Conservation (phyloP, 2,329 filamentous ascomycete genomes). For the Verticillium zaregamsianum region DNA sequence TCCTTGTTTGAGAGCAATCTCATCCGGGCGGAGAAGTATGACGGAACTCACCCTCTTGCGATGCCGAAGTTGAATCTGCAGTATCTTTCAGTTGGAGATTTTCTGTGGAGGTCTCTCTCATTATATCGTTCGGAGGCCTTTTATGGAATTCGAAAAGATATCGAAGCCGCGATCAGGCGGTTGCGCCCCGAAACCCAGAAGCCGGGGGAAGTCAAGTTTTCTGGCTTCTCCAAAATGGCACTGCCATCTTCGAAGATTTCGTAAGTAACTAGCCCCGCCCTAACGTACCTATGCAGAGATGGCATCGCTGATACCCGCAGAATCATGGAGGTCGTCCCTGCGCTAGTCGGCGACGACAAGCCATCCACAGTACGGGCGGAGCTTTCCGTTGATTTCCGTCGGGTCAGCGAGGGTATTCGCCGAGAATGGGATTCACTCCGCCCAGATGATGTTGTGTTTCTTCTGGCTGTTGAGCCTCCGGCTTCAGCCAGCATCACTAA, state of each 20-base stretch:
- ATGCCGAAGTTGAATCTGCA: conserved; percentile 94
- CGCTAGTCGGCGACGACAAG: conserved; percentile 75
- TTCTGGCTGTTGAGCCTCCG: conserved; percentile 69
- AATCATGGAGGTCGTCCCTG: conserved; percentile 79
- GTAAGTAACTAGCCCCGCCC: conserved; percentile 19
- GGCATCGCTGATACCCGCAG: conserved; percentile 23
- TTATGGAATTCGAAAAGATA: conserved; percentile 87
- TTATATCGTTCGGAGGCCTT: conserved; percentile 89
- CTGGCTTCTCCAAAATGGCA: conserved; percentile 88
- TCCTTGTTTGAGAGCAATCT: conserved; percentile 75
- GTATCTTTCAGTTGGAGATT: conserved; percentile 91
- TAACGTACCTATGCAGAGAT: too few relatives aligned
- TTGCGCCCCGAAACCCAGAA: conserved; percentile 65
- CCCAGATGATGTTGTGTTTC: conserved; percentile 84
- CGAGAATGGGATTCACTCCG: conserved; percentile 87
- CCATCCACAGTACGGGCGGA: conserved; percentile 86
- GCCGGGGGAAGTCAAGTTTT: conserved; percentile 67
- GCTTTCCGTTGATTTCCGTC: conserved; percentile 76
- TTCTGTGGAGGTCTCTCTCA: conserved; percentile 90
- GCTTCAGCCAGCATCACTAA: conserved; percentile 49
- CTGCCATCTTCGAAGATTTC: conserved; percentile 80
- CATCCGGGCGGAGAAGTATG: conserved; percentile 78
- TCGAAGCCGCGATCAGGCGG: conserved; percentile 76
- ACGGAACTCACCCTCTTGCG: conserved; percentile 81
- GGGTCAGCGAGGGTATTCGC: conserved; percentile 69